phyloP scores from a whole-genome alignment of 2,329 filamentous ascomycete genomes.

The Amauroascus niger region DNA sequence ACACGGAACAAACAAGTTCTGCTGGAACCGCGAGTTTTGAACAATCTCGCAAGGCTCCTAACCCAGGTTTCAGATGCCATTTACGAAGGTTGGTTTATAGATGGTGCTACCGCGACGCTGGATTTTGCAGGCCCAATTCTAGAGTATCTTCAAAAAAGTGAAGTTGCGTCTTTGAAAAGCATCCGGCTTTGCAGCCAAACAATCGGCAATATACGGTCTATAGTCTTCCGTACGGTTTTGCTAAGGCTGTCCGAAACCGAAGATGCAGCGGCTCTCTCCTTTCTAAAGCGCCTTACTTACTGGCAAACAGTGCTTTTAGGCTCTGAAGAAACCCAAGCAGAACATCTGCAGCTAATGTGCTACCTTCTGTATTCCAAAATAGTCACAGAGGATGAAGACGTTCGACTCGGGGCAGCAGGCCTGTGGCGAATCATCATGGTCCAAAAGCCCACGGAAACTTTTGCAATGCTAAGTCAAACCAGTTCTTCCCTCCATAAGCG shows the following conservation, averaged over 20 bases:
- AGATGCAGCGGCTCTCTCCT: slow-evolving; percentile 56
- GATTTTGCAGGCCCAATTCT: slow-evolving; percentile 78
- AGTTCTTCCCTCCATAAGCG: slow-evolving; percentile 60
- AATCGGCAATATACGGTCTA: slow-evolving; percentile 62
- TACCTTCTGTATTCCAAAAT: slow-evolving; percentile 89
- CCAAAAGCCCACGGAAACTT: slow-evolving; percentile 79
- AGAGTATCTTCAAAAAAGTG: slow-evolving; percentile 79
- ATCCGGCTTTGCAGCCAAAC: slow-evolving; percentile 86
- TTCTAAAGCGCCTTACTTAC: slow-evolving; percentile 79
- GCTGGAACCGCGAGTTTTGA: slow-evolving; percentile 71
- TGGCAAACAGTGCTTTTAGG: slow-evolving; percentile 90
- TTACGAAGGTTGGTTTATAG: slow-evolving; percentile 93
- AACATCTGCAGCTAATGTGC: slow-evolving; percentile 75
- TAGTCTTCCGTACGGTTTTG: slow-evolving; percentile 69
- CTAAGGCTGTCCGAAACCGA: slow-evolving; percentile 77
- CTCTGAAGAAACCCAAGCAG: slow-evolving; percentile 65
- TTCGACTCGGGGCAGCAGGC: slow-evolving; percentile 68
- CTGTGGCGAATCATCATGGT: slow-evolving; percentile 88
- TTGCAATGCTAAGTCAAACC: slow-evolving; percentile 61
- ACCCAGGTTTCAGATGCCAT: slow-evolving; percentile 78
- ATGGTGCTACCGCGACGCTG: slow-evolving; percentile 70
- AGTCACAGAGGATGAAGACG: slow-evolving; percentile 55
- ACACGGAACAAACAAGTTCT: slow-evolving; percentile 62
- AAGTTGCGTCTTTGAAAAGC: slow-evolving; percentile 69
- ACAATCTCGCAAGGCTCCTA: slow-evolving; percentile 73